Evolutionary conservation across 495 filamentous ascomycete species (phyloP).

Genomic region (Pseudevernia furfuracea): DNA sequence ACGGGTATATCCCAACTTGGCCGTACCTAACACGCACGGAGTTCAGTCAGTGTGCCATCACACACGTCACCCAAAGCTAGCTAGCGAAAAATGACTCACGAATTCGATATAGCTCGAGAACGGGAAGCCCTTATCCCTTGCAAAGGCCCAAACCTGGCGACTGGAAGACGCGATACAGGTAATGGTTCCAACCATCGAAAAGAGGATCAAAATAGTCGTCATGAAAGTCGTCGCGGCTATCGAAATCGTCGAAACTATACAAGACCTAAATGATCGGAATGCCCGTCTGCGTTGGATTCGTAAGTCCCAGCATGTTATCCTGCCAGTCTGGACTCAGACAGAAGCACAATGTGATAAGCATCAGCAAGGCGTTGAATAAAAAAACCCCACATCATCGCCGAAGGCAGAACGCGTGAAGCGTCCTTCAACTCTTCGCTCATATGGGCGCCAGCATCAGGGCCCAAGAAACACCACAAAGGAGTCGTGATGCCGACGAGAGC

Average conservation of each 20-base stretch:
- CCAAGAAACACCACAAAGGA: not conserved
- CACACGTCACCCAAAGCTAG: not conserved
- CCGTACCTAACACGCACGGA: not conserved
- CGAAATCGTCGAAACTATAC: not conserved
- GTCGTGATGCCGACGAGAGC: not conserved
- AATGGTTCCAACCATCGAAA: not conserved
- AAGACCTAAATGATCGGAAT: not conserved
- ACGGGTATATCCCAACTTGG: slow-evolving; percentile 41
- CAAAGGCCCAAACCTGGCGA: not conserved
- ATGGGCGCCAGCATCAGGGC: not conserved
- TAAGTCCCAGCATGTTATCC: slow-evolving; percentile 28
- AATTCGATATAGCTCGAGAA: not conserved
- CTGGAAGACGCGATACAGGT: not conserved
- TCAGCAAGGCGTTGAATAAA: slow-evolving; percentile 45
- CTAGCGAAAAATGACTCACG: not conserved
- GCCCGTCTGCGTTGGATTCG: slow-evolving; percentile 19
- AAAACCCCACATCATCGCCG: slow-evolving; percentile 33
- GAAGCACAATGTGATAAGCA: slow-evolving; percentile 47
- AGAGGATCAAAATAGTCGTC: not conserved
- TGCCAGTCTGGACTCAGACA: slow-evolving; percentile 37
- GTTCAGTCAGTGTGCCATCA: not conserved
- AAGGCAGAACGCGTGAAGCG: not conserved
- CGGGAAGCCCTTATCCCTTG: not conserved
- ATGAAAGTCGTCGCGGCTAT: not conserved
- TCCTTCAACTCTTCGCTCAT: not conserved